Evolutionary conservation across 345 rosid species (phyloP), one percentile per base, ranked within the genome.

Genomic region (Cardamine resedifolia): DNA sequence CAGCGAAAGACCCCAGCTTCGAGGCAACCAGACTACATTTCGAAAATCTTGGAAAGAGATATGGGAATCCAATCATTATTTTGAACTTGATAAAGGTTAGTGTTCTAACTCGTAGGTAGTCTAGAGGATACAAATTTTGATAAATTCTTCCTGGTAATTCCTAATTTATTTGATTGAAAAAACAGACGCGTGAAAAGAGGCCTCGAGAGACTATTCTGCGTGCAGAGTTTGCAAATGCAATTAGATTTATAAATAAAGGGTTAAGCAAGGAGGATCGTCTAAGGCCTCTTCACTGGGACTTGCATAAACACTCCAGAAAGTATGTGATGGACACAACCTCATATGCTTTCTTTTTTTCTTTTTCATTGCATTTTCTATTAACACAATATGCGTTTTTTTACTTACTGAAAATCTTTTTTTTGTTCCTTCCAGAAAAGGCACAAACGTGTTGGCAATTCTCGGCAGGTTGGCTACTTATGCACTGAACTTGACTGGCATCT

Each of bases 11-110:
- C 72, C 80, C 83, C 31, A 74, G 66, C 69, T 95, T 85, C 15
- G 88, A 87, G 82, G 99, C 99, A 19, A 90, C 99, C 30, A 84
- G 70, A 72, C 96, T 91, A 73, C 99, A 95, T 78, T 91, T 95
- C 77, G 93, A 91, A 70, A 91, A 91, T 82, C 92, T 95, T 62
- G 88, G 70, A 14, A 86, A 58, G 81, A 86, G 99, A 90, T 95
- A 95, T 81, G 99, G 97, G 68, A 88, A 83, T 75, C 96, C 97
- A 34, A 84, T 95, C 36, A 85, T 95, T 70, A 84, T 95, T 70
- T 68, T 95, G 74, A 90, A 85, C 78, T 86, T 95, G 80, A 88
- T 95, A 64, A 95, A 88, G 97, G 99, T 95, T 76, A 41, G 80
- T 28, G 24, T 67, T 57, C 57, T 49, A 64, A 24, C 66, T 57